Percentiles rank a stretch among this genome's conserved stretches.
Evolutionary conservation across 768 basidiomycete genomes (phyloP).

Genomic region (Cyclocybe aegerita): DNA sequence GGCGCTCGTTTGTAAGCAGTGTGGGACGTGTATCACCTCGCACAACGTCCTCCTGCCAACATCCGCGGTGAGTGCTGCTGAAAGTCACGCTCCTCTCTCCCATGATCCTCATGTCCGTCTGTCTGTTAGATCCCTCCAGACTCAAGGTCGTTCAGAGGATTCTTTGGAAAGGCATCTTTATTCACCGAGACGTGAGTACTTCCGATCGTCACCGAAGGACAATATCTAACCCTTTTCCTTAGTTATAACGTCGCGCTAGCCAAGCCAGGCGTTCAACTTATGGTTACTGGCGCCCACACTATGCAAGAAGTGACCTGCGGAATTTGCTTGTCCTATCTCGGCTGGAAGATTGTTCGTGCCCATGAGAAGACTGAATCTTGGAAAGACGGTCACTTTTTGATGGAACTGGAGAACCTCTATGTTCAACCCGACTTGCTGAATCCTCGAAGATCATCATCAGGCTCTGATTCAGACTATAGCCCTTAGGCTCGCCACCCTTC

Average conservation of each 20-base stretch:
- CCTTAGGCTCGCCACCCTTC: slow-evolving; percentile 10
- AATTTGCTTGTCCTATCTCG: slow-evolving; percentile 51
- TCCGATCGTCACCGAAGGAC: background rate
- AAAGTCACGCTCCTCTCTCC: background rate
- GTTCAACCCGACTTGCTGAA: slow-evolving; percentile 20
- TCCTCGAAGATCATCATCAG: slow-evolving; percentile 27
- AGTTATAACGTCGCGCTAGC: slow-evolving; percentile 50
- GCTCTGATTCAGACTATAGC: slow-evolving; percentile 35
- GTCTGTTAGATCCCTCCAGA: slow-evolving; percentile 39
- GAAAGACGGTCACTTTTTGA: slow-evolving; percentile 59
- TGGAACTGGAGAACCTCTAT: slow-evolving; percentile 55
- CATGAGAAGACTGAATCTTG: slow-evolving; percentile 56
- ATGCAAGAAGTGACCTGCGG: slow-evolving; percentile 56
- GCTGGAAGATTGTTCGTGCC: slow-evolving; percentile 63
- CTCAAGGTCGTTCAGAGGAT: slow-evolving; percentile 52
- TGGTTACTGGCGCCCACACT: slow-evolving; percentile 64
- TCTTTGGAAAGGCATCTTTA: slow-evolving; percentile 57
- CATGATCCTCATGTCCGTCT: background rate
- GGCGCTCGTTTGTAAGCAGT: slow-evolving; percentile 45
- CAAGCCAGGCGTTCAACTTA: slow-evolving; percentile 51
- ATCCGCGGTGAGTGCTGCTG: slow-evolving; percentile 31
- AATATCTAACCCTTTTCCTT: slow-evolving; percentile 6
- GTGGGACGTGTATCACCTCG: slow-evolving; percentile 44
- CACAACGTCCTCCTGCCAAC: slow-evolving; percentile 39
- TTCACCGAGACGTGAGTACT: slow-evolving; percentile 52